Evolutionary conservation across 768 basidiomycete species (phyloP).

Genomic region (Gymnopilus junonius): DNA sequence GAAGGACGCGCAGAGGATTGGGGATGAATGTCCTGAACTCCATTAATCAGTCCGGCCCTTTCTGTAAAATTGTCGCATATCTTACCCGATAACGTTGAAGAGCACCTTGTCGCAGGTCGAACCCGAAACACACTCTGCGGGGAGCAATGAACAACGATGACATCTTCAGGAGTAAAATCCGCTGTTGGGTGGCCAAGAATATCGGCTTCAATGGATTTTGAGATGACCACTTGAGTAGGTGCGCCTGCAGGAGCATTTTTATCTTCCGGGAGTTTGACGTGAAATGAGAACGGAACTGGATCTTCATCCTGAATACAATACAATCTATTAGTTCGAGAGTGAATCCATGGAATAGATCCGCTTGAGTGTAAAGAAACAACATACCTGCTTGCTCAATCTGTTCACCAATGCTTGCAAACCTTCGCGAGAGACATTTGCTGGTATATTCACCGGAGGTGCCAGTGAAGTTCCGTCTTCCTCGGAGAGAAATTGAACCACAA

Average conservation of each 20-base stretch:
- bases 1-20: constrained; percentile 94
- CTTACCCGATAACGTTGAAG: constrained; percentile 85
- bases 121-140: constrained; percentile 97
- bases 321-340: constrained; percentile 23
- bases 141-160: constrained; percentile 87
- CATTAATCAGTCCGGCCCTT: too few relatives aligned
- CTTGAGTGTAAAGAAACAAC: constrained; percentile 22
- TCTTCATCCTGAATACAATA: constrained; percentile 67
- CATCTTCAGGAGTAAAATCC: constrained; percentile 82
- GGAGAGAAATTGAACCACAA: constrained; percentile 92
- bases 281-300: constrained; percentile 91
- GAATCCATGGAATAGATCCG: constrained; percentile 21
- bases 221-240: constrained; percentile 81
- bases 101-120: constrained; percentile 91
- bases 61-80: neutral
- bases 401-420: constrained; percentile 90
- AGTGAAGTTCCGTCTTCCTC: constrained; percentile 83
- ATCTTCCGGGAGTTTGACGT: constrained; percentile 73
- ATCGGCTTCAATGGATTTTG: constrained; percentile 84
- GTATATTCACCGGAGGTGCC: constrained; percentile 88
- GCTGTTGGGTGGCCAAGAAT: constrained; percentile 75
- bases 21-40: constrained; percentile 90
- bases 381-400: constrained; percentile 76
- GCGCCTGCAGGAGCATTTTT: constrained; percentile 49
- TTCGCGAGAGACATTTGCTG: constrained; percentile 84